phyloP scores from a whole-genome alignment of 2,329 filamentous ascomycete genomes.

The Cercospora sp. region DNA sequence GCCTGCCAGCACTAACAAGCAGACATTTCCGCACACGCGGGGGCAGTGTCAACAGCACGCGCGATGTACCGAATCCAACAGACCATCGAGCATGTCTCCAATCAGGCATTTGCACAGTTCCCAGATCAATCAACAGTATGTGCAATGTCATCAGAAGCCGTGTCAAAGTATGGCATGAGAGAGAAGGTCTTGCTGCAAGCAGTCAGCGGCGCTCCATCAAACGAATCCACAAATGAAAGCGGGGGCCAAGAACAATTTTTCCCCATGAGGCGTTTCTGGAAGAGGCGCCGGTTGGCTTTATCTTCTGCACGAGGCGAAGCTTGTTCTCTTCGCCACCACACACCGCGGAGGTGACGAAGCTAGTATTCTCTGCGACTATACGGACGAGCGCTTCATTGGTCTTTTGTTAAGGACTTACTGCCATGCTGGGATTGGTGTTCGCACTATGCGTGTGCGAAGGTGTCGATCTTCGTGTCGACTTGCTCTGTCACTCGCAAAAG shows the following conservation, averaged over 20 bases:
- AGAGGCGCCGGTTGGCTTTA: not conserved
- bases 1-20: no score
- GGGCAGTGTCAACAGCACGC: not conserved
- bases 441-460: not conserved
- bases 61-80: not conserved
- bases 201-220: not conserved
- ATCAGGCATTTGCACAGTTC: not conserved
- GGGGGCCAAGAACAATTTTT: not conserved
- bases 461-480: not conserved
- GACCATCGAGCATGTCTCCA: not conserved
- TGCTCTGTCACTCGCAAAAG: not conserved
- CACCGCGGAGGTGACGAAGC: not conserved
- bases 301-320: not conserved
- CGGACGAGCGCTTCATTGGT: not conserved
- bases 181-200: not conserved
- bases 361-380: not conserved
- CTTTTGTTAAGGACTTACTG: not conserved
- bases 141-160: not conserved
- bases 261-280: not conserved
- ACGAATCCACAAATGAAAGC: conserved; percentile 9
- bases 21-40: no score
- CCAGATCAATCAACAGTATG: not conserved
- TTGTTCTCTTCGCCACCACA: not conserved
- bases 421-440: not conserved
- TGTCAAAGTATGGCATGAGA: not conserved